These are phyloP conservation scores for Spongospora subterranea DNA, from an alignment of 208 protist species.

Conservation along the genomic window DNA sequence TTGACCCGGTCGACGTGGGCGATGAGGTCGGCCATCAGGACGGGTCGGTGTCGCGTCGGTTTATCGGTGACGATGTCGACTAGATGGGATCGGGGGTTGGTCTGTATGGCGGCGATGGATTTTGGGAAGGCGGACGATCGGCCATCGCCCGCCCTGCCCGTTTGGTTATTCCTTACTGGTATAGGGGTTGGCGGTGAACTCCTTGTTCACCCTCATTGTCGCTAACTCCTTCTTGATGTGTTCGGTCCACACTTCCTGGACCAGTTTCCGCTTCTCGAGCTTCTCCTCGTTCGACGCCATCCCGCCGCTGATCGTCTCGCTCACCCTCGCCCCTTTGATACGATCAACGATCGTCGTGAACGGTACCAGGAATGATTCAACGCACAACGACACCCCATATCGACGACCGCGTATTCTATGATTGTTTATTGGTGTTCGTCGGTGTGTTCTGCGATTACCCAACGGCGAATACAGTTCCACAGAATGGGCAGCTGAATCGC, in stretches of 20 bases:
- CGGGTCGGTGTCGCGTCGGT: background rate
- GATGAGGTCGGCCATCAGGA: background rate
- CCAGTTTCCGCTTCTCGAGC: slow-evolving; percentile 52
- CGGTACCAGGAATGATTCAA: no score
- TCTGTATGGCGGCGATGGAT: background rate
- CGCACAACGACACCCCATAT: no score
- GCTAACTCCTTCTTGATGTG: slow-evolving; percentile 37
- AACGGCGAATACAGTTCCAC: slow-evolving; percentile 49
- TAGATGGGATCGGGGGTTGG: background rate
- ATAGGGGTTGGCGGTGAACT: slow-evolving; percentile 12
- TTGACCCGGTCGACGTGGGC: background rate
- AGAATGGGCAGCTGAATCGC: slow-evolving; percentile 45
- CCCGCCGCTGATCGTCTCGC: background rate
- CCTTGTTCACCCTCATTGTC: background rate
- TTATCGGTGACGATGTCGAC: slow-evolving; percentile 42
- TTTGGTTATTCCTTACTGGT: background rate
- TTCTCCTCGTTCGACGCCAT: background rate
- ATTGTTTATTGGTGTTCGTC: no score
- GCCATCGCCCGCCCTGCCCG: background rate
- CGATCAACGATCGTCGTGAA: no score
- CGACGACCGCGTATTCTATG: no score
- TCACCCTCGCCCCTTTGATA: no score
- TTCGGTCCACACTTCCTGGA: slow-evolving; percentile 4
- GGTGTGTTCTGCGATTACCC: background rate
- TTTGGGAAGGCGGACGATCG: no score